phyloP scores from a whole-genome alignment of 768 basidiomycete genomes.

The Gelatoporia subvermispora region DNA sequence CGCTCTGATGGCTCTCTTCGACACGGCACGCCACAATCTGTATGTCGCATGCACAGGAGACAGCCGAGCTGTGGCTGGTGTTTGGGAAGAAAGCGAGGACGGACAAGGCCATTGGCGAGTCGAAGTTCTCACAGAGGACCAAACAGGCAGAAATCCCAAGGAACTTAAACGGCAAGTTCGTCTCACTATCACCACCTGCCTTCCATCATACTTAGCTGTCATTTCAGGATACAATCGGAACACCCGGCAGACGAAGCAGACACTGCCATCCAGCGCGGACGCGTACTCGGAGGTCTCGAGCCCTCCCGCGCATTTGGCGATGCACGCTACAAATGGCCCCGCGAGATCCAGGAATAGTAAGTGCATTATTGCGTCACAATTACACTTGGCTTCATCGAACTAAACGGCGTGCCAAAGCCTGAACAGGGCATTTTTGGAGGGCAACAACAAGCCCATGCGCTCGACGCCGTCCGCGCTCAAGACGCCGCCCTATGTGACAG shows the following conservation, averaged over 20 bases:
- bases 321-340: conserved; percentile 85
- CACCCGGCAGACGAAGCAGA: conserved; percentile 75
- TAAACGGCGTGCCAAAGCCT: conserved; percentile 32
- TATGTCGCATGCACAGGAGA: conserved; percentile 94
- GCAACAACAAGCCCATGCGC: conserved; percentile 56
- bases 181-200: not conserved
- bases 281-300: conserved; percentile 84
- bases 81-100: conserved; percentile 68
- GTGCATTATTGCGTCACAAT: conserved; percentile 13
- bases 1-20: conserved; percentile 83
- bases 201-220: not conserved
- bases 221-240: conserved; percentile 65
- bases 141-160: conserved; percentile 86
- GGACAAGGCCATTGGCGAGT: conserved; percentile 81
- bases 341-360: conserved; percentile 66
- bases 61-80: conserved; percentile 91
- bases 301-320: conserved; percentile 87
- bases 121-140: conserved; percentile 93
- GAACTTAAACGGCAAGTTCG: conserved; percentile 76
- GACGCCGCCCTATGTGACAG: conserved; percentile 91
- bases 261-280: conserved; percentile 72
- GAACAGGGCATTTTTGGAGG: conserved; percentile 61
- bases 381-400: not conserved
- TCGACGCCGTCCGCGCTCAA: conserved; percentile 58
- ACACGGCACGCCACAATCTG: conserved; percentile 74